Evolutionary conservation across 306 rosid species (phyloP), one percentile per base, ranked within the genome.

Genomic region (Benincasa hispida): DNA sequence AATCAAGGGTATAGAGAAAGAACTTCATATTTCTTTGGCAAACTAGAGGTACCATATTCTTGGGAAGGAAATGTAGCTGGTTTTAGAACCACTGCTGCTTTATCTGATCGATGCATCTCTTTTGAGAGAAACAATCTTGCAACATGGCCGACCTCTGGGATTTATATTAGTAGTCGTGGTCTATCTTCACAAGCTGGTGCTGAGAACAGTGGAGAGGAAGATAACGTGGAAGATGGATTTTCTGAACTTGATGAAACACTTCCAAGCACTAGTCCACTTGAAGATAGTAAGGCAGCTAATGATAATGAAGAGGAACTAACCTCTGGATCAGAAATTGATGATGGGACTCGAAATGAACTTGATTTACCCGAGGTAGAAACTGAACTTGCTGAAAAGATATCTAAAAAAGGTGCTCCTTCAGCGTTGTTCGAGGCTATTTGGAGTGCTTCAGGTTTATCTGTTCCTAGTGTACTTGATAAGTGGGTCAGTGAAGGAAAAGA

Each of bases 121-220:
- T 30, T 55, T 9, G 83, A 78, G 74, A 51, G 77, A 57, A 62
- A 61, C 78, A 84, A 58, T 85, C 81, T 77, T 73, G 72, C 83
- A 14, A 81, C 82, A 15, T 19, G 63, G 76, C 72, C 47, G 78
- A 86, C 90, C 59, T 74, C 74, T 15, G 81, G 79, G 13, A 81
- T 80, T 12, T 78, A 22, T 53, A 63, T 72, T 47, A 66, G 75
- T 56, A 81, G 84, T 21, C 87, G 88, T 0, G 80, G 78, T 69
- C 77, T 92, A 80, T 89, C 97, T 79, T 89, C 96, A 2, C 91
- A 88, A 83, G 90, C 93, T 72, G 92, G 91, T 78, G 72, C 92
- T 18, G 83, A 82, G 63, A 87, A 79, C 83, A 87, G 81, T 0
- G 91, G 82, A 69, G 93, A 84, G 55, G 85, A 90, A 50, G 92